Evolutionary conservation across 2,329 filamentous ascomycete genomes (phyloP).

Genomic region (Monascus ruber): DNA sequence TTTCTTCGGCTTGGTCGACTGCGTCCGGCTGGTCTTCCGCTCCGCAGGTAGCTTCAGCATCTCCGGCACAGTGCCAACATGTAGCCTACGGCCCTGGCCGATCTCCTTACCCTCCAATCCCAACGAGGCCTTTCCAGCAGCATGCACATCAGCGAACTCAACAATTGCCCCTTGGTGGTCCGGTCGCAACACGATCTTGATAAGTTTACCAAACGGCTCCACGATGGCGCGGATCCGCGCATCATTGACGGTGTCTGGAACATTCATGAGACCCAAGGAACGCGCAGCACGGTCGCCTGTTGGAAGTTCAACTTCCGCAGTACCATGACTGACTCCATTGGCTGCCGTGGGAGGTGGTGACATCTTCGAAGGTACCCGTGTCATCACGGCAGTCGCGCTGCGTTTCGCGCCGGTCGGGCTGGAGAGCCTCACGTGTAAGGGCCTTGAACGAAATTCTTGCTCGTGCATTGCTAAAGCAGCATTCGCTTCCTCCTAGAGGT

Average conservation of each 20-base stretch:
- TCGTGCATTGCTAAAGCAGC: conserved; percentile 60
- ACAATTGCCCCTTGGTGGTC: conserved; percentile 76
- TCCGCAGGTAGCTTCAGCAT: conserved; percentile 34
- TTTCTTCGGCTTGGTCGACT: conserved; percentile 28
- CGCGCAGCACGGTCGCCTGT: conserved; percentile 45
- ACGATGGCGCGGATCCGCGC: conserved; percentile 64
- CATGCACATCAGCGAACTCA: conserved; percentile 60
- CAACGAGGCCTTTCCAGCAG: conserved; percentile 51
- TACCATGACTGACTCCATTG: conserved; percentile 14
- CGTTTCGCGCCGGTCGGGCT: conserved; percentile 33
- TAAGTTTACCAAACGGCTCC: conserved; percentile 57
- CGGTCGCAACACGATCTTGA: conserved; percentile 68
- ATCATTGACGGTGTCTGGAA: conserved; percentile 89
- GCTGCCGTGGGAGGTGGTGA: conserved; percentile 23
- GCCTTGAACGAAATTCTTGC: conserved; percentile 55
- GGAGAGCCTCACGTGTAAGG: conserved; percentile 53
- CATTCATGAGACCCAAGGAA: conserved; percentile 69
- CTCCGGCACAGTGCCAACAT: conserved; percentile 42
- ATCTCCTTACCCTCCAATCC: conserved; percentile 38
- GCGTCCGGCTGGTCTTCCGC: conserved; percentile 28
- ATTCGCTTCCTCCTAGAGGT: conserved; percentile 46
- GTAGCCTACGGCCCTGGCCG: conserved; percentile 29
- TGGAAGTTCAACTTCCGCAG: conserved; percentile 30
- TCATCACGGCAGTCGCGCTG: conserved; percentile 35
- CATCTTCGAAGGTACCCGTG: conserved; percentile 23